Percentiles rank a stretch among this genome's conserved stretches.
phyloP scores from a whole-genome alignment of 306 rosid genomes.

The Cucurbita argyrosperma region DNA sequence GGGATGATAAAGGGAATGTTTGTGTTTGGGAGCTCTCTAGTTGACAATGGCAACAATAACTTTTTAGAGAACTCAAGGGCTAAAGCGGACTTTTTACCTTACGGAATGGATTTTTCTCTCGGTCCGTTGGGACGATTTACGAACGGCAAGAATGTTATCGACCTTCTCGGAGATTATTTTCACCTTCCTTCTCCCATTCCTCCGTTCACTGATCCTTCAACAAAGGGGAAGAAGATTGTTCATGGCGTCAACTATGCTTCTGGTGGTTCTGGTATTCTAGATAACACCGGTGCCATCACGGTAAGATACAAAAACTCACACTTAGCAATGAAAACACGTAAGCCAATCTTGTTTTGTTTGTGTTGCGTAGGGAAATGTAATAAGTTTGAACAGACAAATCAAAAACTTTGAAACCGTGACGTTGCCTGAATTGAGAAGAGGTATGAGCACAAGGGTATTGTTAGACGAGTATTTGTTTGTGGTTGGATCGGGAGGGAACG shows the following conservation, averaged over 20 bases:
- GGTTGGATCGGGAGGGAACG: slow-evolving; percentile 35
- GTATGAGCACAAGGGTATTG: background rate
- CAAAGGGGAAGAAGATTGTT: slow-evolving; percentile 18
- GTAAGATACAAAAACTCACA: background rate
- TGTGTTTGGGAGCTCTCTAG: slow-evolving; percentile 41
- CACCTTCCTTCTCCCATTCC: slow-evolving; percentile 25
- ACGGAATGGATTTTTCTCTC: slow-evolving; percentile 29
- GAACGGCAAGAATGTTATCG: slow-evolving; percentile 33
- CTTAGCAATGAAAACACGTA: too few relatives aligned
- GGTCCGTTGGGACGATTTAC: slow-evolving; percentile 41
- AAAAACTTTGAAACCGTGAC: slow-evolving; percentile 27
- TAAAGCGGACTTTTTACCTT: slow-evolving; percentile 29
- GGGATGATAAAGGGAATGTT: slow-evolving; percentile 27
- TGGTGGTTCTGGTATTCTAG: slow-evolving; percentile 38
- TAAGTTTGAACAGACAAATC: slow-evolving; percentile 20
- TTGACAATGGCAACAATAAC: slow-evolving; percentile 45
- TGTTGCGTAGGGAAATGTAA: slow-evolving; percentile 22
- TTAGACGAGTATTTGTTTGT: slow-evolving; percentile 27
- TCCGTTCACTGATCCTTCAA: slow-evolving; percentile 20
- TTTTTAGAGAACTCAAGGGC: slow-evolving; percentile 20
- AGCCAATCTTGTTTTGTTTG: background rate
- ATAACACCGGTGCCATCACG: slow-evolving; percentile 26
- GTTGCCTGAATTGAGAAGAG: slow-evolving; percentile 18
- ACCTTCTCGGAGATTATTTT: slow-evolving; percentile 24
- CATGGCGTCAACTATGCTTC: slow-evolving; percentile 38